Evolutionary conservation across 1,139 yeast species (phyloP).

Genomic region (Arxiozyma slooffiae): DNA sequence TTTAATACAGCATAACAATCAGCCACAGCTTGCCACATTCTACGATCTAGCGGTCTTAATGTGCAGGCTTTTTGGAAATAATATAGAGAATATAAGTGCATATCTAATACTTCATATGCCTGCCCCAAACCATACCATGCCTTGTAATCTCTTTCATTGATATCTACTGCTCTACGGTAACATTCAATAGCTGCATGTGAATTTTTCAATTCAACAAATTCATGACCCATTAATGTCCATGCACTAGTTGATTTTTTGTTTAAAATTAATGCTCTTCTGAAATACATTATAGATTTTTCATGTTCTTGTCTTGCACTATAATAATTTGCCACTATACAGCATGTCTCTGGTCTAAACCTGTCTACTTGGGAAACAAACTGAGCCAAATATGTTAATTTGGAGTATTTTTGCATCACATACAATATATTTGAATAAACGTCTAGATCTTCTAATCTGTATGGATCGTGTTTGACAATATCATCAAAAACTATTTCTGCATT

Average conservation of each 20-base stretch:
- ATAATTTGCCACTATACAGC: slow-evolving; percentile 89
- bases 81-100: slow-evolving; percentile 86
- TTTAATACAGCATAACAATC: slow-evolving; percentile 78
- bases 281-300: slow-evolving; percentile 88
- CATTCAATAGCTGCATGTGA: slow-evolving; percentile 97
- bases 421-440: slow-evolving; percentile 88
- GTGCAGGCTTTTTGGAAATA: slow-evolving; percentile 89
- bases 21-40: slow-evolving; percentile 97
- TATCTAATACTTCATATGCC: slow-evolving; percentile 92
- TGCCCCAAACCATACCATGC: slow-evolving; percentile 99
- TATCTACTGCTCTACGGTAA: slow-evolving; percentile 82
- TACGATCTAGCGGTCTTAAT: slow-evolving; percentile 75
- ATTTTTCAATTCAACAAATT: slow-evolving; percentile 89
- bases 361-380: slow-evolving; percentile 78
- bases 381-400: slow-evolving; percentile 78
- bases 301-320: slow-evolving; percentile 89
- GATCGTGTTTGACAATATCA: slow-evolving; percentile 63
- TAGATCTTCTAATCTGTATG: slow-evolving; percentile 78
- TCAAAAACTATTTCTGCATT: slow-evolving; percentile 78
- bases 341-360: slow-evolving; percentile 85
- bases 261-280: slow-evolving; percentile 76
- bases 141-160: slow-evolving; percentile 78
- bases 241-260: slow-evolving; percentile 80
- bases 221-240: slow-evolving; percentile 99
- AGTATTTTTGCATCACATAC: slow-evolving; percentile 83